Evolutionary conservation across 2,329 filamentous ascomycete genomes (phyloP), one percentile per base, ranked within the genome.

Genomic region (Hypoxylon sp.): DNA sequence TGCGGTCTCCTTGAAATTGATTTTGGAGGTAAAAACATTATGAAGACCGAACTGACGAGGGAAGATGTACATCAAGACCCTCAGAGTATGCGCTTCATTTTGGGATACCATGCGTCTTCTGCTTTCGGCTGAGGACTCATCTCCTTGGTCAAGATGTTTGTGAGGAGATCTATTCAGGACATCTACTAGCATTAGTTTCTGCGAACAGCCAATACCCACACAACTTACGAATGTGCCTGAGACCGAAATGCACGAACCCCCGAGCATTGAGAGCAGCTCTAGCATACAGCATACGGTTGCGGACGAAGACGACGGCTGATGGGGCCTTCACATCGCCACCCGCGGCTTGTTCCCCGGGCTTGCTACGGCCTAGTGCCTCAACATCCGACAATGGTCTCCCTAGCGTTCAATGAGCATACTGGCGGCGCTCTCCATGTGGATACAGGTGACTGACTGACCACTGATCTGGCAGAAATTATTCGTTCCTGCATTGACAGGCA

Each of bases 11-110:
- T 76, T 82, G 18, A 70, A 72, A 70, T 95, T 83, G 13, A 89
- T 81, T 3, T 78, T 76, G 4, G 87, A 90, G 0, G 87, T 92
- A 71, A 98, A 97, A n/a, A 89, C 92, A 73, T 98, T 99, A 70
- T 96, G 92, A 3, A 99, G 78, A 11, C 86, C 85, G 69, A 97
- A 98, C 69, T 98, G 93, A 9, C 88, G 83, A 26, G 95, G 95
- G 67, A 99, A 99, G 1, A 99, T 87, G 73, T 98, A 94, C 79
- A 94, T 95, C 83, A 97, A 85, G 17, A 96, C 75, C 65, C 89
- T 90, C 9, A 86, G 70, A 0, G 87, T 90, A 61, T 88, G 83
- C 10, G 74, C 69, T 1, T 78, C 68, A 66, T 83, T 77, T 31
- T 76, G 67, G 29, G 43, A 46, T 13, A 46, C 38, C 10, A 62